Evolutionary conservation across 305 asterid species (phyloP).

Genomic region (Withania somnifera): DNA sequence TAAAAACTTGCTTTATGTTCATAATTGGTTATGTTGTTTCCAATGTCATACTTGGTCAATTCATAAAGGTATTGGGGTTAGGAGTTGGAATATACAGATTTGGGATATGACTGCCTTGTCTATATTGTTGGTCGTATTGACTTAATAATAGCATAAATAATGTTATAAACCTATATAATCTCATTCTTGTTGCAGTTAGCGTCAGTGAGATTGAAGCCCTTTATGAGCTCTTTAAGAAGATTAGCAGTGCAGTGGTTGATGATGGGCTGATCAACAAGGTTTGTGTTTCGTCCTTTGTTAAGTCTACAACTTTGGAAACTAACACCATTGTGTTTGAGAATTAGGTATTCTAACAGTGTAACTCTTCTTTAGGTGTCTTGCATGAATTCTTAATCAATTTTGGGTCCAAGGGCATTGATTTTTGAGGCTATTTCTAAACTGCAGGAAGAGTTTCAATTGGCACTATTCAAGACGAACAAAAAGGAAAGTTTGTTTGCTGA

Average conservation of each 20-base stretch:
- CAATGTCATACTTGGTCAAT: background rate
- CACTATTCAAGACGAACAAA: conserved; percentile 60
- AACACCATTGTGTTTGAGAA: background rate
- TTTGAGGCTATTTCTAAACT: conserved; percentile 2
- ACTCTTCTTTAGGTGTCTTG: background rate
- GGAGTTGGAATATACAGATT: background rate
- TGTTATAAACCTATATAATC: background rate
- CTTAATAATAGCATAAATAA: background rate
- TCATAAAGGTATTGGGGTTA: background rate
- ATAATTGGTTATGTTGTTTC: background rate
- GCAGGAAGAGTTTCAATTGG: conserved; percentile 93
- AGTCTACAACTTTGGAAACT: background rate
- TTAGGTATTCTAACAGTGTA: background rate
- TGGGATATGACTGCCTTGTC: background rate
- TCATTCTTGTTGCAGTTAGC: conserved; percentile 45
- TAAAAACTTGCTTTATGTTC: background rate
- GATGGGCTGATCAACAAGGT: conserved; percentile 90
- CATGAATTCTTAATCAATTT: background rate
- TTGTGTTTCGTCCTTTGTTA: background rate
- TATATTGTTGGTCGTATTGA: background rate
- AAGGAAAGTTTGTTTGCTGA: conserved; percentile 88
- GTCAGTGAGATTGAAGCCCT: conserved; percentile 84
- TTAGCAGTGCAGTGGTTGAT: conserved; percentile 74
- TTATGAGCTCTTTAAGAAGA: conserved; percentile 72
- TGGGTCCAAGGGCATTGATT: background rate